A percentile compares a stretch with the other conserved stretches of the same genome.
These are phyloP conservation scores for Ceratocystis colombiana DNA, from an alignment of 2,329 filamentous ascomycete species.

Conservation along the genomic window DNA sequence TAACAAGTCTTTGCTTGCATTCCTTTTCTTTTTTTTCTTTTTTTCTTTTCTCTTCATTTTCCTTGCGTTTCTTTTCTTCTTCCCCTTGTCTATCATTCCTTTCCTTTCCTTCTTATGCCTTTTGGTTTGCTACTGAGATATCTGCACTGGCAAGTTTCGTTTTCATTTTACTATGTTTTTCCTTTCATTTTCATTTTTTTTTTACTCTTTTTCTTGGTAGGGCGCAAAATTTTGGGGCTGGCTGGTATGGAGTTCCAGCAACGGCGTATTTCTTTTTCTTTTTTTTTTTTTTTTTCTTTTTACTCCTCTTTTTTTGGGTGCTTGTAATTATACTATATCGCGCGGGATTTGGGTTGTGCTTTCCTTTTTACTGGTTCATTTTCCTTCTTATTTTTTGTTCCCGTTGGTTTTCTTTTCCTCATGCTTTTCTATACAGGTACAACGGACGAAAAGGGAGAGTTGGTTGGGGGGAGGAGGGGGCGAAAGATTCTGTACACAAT, in stretches of 20 bases:
- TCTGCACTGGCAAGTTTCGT: conserved; percentile 16
- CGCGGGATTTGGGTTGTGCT: neutral
- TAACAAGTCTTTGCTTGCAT: neutral
- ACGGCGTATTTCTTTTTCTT: neutral
- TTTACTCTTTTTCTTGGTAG: neutral
- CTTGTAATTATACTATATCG: conserved; percentile 3
- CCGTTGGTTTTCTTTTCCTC: neutral
- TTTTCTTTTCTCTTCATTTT: neutral
- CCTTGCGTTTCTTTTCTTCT: neutral
- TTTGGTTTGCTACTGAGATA: conserved; percentile 7
- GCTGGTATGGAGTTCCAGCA: neutral
- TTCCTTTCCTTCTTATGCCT: neutral
- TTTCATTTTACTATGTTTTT: neutral
- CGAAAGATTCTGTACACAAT: neutral
- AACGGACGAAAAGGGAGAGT: too few relatives aligned
- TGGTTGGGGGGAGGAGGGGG: too few relatives aligned
- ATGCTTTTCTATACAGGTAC: neutral
- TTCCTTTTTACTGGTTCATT: neutral
- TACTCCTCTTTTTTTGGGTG: neutral
- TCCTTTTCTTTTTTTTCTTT: neutral
- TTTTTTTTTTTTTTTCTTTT: neutral
- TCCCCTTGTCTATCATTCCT: conserved; percentile 16
- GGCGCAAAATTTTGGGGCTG: neutral
- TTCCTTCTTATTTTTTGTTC: neutral
- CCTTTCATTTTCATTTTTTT: neutral